These are phyloP conservation scores for Ceratobasidium sp. DNA, from an alignment of 1,284 basidiomycete genomes.

Conservation along the genomic window DNA sequence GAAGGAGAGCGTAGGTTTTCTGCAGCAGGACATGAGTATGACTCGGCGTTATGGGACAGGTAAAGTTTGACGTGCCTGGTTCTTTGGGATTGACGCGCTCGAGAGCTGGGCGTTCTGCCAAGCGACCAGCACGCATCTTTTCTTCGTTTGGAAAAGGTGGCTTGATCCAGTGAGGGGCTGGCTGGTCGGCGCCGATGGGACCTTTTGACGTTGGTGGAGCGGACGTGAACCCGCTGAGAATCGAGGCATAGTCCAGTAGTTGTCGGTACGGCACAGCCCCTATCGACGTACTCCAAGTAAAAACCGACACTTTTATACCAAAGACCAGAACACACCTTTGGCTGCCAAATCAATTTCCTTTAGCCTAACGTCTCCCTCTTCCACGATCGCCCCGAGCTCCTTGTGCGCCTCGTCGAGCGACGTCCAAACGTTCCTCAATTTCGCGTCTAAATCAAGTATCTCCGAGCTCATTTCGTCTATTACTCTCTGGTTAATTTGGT, in stretches of 20 bases:
- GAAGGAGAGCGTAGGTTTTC: constrained; percentile 31
- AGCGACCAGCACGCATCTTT: constrained; percentile 78
- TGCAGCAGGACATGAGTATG: background rate
- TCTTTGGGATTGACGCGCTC: constrained; percentile 62
- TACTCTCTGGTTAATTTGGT: constrained; percentile 73
- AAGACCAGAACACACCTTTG: constrained; percentile 57
- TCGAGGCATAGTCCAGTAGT: constrained; percentile 78
- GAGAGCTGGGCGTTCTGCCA: constrained; percentile 77
- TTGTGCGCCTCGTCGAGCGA: constrained; percentile 67
- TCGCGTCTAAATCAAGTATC: constrained; percentile 66
- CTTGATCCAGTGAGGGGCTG: constrained; percentile 76
- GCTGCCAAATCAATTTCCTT: constrained; percentile 72
- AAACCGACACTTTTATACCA: background rate
- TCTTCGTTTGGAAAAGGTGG: constrained; percentile 87
- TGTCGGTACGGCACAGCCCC: constrained; percentile 80
- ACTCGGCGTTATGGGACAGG: too few relatives aligned
- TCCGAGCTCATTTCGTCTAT: constrained; percentile 74
- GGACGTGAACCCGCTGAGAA: constrained; percentile 79
- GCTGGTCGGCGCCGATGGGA: constrained; percentile 69
- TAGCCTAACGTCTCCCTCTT: constrained; percentile 72
- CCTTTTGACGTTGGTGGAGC: constrained; percentile 67
- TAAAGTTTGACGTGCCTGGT: background rate
- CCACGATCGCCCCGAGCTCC: constrained; percentile 69
- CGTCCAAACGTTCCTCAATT: constrained; percentile 68
- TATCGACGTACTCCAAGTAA: constrained; percentile 46